phyloP scores from a whole-genome alignment of 768 basidiomycete species.

The Kwoniella shandongensis region DNA sequence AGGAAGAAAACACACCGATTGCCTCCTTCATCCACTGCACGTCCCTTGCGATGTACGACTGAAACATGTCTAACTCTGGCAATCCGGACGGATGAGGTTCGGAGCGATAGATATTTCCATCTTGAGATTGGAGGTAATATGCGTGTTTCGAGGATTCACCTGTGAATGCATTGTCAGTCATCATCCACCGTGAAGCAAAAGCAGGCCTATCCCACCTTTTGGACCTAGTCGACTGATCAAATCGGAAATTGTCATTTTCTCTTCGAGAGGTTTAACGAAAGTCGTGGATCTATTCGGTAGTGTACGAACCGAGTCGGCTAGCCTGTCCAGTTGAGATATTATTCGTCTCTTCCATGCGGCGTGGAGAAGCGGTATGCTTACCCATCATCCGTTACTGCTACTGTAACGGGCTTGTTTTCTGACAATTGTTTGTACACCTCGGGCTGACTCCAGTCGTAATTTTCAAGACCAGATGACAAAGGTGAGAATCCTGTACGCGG shows the following conservation, averaged over 20 bases:
- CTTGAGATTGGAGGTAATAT: constrained; percentile 83
- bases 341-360: constrained; percentile 1
- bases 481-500: constrained; percentile 12
- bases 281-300: constrained; percentile 61
- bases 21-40: constrained; percentile 75
- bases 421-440: constrained; percentile 60
- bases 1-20: constrained; percentile 61
- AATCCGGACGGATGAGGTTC: constrained; percentile 8
- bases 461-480: constrained; percentile 44
- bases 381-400: constrained; percentile 85
- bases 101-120: constrained; percentile 72
- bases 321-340: too few relatives aligned
- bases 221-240: constrained; percentile 58
- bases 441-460: constrained; percentile 63
- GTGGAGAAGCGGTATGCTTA: constrained; percentile 49
- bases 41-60: constrained; percentile 67
- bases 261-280: constrained; percentile 72
- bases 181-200: constrained; percentile 9
- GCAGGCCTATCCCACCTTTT: constrained; percentile 18
- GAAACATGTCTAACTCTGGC: constrained; percentile 65
- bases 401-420: constrained; percentile 62
- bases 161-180: too few relatives aligned
- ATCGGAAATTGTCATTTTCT: constrained; percentile 66
- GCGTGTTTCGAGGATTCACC: constrained; percentile 51
- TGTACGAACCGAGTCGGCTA: constrained; percentile 70